Conservation (phyloP, 768 basidiomycete genomes). For the Leccinellum albellum region DNA sequence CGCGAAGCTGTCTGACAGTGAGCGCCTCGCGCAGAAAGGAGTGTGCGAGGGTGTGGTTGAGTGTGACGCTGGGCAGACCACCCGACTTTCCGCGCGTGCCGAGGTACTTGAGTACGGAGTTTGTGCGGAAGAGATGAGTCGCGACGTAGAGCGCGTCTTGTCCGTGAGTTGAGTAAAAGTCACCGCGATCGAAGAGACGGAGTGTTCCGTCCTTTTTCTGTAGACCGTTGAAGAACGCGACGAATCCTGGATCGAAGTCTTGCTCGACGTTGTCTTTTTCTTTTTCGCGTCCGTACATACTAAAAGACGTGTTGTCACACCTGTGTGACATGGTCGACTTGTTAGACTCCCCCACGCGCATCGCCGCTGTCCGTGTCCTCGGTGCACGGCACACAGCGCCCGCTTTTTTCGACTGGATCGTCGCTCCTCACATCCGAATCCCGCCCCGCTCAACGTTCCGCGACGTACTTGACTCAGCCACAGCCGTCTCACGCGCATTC, state of each 20-base stretch:
- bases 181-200: slow-evolving; percentile 80
- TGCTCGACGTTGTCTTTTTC: slow-evolving; percentile 46
- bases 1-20: slow-evolving; percentile 82
- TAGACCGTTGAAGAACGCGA: slow-evolving; percentile 61
- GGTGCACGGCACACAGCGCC: slow-evolving; percentile 70
- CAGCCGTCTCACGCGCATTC: slow-evolving; percentile 62
- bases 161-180: slow-evolving; percentile 88
- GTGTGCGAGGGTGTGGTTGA: slow-evolving; percentile 76
- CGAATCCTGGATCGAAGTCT: slow-evolving; percentile 65
- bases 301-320: slow-evolving; percentile 20
- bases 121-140: slow-evolving; percentile 77
- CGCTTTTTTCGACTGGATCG: slow-evolving; percentile 76
- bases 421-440: slow-evolving; percentile 57
- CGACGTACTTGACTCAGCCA: slow-evolving; percentile 65
- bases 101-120: slow-evolving; percentile 89
- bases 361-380: slow-evolving; percentile 78
- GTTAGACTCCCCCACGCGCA: slow-evolving; percentile 56
- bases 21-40: slow-evolving; percentile 83
- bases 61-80: slow-evolving; percentile 71
- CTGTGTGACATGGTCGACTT: slow-evolving; percentile 22
- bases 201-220: slow-evolving; percentile 73
- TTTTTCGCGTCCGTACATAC: slow-evolving; percentile 56
- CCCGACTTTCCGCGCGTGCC: slow-evolving; percentile 58
- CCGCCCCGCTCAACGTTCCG: slow-evolving; percentile 41
- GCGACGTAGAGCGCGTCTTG: slow-evolving; percentile 87